A percentile compares a stretch with the other conserved stretches of the same genome.
Conservation (phyloP, 257 asterid species). For the Verbena officinalis region DNA sequence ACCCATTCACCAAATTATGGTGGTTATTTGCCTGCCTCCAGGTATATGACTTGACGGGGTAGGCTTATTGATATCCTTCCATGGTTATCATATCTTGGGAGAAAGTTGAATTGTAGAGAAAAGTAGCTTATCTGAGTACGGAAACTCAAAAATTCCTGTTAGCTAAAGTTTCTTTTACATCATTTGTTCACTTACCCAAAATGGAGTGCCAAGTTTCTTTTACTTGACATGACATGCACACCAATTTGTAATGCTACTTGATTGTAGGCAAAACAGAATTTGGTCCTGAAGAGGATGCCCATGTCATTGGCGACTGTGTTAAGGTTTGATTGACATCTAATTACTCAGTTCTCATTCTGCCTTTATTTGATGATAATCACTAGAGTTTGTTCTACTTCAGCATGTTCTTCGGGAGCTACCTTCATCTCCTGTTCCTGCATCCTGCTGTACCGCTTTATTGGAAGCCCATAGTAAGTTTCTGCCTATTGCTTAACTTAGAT, state of each 20-base stretch:
- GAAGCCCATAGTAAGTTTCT: constrained; percentile 79
- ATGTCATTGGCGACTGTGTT: constrained; percentile 87
- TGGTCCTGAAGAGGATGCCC: constrained; percentile 83
- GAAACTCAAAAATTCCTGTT: neutral
- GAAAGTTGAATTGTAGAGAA: constrained; percentile 18
- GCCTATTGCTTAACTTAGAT: constrained; percentile 10
- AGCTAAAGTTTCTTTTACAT: constrained; percentile 12
- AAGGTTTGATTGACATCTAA: constrained; percentile 55
- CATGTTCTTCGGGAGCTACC: constrained; percentile 96
- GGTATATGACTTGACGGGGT: constrained; percentile 14
- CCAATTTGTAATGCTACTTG: constrained; percentile 33
- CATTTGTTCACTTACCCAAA: constrained; percentile 6
- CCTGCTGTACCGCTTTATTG: constrained; percentile 92
- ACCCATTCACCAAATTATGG: neutral
- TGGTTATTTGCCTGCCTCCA: constrained; percentile 26
- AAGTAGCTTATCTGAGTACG: neutral
- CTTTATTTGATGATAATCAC: constrained; percentile 27
- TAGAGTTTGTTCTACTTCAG: constrained; percentile 48
- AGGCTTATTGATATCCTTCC: constrained; percentile 1
- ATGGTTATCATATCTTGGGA: neutral
- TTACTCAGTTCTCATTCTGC: constrained; percentile 21
- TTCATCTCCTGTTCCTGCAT: constrained; percentile 97
- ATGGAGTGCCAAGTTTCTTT: constrained; percentile 21
- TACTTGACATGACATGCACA: constrained; percentile 17
- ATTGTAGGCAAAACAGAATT: constrained; percentile 73